Conservation (phyloP, 1,284 basidiomycete species). For the Violaceomyces palustris region DNA sequence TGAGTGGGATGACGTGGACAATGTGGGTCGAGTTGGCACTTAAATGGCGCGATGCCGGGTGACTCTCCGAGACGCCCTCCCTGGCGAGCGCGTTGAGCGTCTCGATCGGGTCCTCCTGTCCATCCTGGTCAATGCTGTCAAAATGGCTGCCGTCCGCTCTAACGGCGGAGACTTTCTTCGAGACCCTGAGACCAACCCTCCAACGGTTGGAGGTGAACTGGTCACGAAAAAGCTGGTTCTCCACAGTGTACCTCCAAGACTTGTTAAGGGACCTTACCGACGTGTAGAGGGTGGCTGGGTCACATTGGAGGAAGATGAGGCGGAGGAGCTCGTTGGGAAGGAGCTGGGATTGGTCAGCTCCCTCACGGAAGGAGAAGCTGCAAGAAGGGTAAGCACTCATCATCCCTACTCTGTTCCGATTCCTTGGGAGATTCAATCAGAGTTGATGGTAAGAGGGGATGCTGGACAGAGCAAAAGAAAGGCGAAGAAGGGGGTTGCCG, state of each 20-base stretch:
- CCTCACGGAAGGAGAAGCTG: too few species aligned
- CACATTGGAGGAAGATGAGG: slow-evolving; percentile 42
- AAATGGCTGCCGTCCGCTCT: slow-evolving; percentile 8
- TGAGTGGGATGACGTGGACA: slow-evolving; percentile 36
- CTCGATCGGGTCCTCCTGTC: slow-evolving; percentile 19
- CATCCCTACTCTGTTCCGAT: too few species aligned
- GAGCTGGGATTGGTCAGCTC: too few species aligned
- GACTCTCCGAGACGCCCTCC: slow-evolving; percentile 17
- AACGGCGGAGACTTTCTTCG: slow-evolving; percentile 18
- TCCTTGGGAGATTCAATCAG: too few species aligned
- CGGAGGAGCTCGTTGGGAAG: slow-evolving; percentile 43
- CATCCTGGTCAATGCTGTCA: too few species aligned
- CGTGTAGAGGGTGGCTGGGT: slow-evolving; percentile 44
- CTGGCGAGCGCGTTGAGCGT: slow-evolving; percentile 23
- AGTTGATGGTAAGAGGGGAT: too few species aligned
- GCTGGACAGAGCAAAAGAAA: too few species aligned
- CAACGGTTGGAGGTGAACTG: slow-evolving; percentile 36
- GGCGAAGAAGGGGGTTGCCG: too few species aligned
- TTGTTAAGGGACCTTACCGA: slow-evolving; percentile 30
- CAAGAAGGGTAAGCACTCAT: too few species aligned
- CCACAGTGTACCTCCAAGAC: slow-evolving; percentile 35
- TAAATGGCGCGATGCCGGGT: slow-evolving; percentile 10
- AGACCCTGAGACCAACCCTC: slow-evolving; percentile 39
- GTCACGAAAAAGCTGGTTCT: slow-evolving; percentile 23
- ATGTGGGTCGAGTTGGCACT: slow-evolving; percentile 1